phyloP scores from a whole-genome alignment of 805 yeast species.

The Ogataea pilisensis region DNA sequence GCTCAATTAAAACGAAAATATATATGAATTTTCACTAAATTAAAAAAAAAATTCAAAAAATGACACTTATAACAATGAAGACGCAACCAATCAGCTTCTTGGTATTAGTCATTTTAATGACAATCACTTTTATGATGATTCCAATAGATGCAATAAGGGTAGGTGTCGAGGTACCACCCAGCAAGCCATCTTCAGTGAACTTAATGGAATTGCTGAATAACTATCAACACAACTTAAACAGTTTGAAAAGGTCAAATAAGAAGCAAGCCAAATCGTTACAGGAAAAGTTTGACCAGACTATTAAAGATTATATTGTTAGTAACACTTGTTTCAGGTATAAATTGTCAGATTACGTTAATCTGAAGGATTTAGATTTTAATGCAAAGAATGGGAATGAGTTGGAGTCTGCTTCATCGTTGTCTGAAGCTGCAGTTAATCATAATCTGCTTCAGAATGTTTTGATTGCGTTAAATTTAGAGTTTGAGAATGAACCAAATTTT shows the following conservation, averaged over 20 bases:
- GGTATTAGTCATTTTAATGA: not conserved
- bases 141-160: constrained; percentile 1
- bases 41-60: too few relatives aligned
- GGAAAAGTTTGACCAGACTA: constrained; percentile 7
- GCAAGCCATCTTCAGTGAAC: constrained; percentile 6
- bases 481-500: constrained; percentile 15
- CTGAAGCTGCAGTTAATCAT: not conserved
- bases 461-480: constrained; percentile 19
- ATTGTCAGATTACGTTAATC: constrained; percentile 10
- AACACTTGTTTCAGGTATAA: constrained; percentile 19
- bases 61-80: too few relatives aligned
- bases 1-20: too few relatives aligned
- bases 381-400: not conserved
- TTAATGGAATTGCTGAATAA: constrained; percentile 9
- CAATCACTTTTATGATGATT: not conserved
- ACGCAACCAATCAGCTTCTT: not conserved
- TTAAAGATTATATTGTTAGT: constrained; percentile 8
- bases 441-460: constrained; percentile 8
- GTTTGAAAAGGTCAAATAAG: constrained; percentile 5
- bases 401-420: not conserved
- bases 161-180: constrained; percentile 27
- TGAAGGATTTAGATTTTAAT: constrained; percentile 1
- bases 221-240: constrained; percentile 8
- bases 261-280: constrained; percentile 5
- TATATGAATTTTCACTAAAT: too few relatives aligned